A percentile compares a stretch with the other conserved stretches of the same genome.
Evolutionary conservation across 305 asterid species (phyloP).

Genomic region (Fraxinus baroniana): DNA sequence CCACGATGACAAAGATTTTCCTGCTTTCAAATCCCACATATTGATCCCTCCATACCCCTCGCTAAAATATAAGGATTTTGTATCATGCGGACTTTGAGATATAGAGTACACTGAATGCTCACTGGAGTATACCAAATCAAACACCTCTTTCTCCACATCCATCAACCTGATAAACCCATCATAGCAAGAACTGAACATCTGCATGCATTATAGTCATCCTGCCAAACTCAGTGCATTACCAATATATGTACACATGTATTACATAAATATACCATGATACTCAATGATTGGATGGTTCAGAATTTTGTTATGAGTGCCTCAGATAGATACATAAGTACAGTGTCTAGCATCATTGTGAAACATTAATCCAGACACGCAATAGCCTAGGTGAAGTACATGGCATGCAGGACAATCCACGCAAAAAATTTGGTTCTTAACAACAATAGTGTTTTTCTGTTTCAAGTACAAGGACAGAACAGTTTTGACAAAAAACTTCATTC

Average conservation of each 20-base stretch:
- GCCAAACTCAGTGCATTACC: neutral
- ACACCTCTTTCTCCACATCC: conserved; percentile 75
- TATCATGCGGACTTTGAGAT: conserved; percentile 47
- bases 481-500: neutral
- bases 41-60: conserved; percentile 62
- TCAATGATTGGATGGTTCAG: neutral
- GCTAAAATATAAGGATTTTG: conserved; percentile 53
- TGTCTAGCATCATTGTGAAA: neutral
- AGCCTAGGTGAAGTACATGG: neutral
- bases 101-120: conserved; percentile 51
- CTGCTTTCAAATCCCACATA: conserved; percentile 67
- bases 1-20: conserved; percentile 51
- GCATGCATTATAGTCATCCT: conserved; percentile 31
- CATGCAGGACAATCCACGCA: neutral
- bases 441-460: neutral
- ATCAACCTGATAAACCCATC: conserved; percentile 72
- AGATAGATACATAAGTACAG: neutral
- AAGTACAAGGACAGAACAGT: neutral
- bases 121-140: conserved; percentile 55
- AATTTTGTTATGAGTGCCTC: neutral
- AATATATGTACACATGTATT: conserved; percentile 4
- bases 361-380: neutral
- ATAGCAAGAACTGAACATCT: conserved; percentile 80
- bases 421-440: conserved; percentile 1
- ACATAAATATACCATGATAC: neutral